Percentiles rank a stretch among this genome's conserved stretches.
These are phyloP conservation scores for Blastocystis sp. DNA, from an alignment of 352 stramenopile genomes.

Conservation along the genomic window DNA sequence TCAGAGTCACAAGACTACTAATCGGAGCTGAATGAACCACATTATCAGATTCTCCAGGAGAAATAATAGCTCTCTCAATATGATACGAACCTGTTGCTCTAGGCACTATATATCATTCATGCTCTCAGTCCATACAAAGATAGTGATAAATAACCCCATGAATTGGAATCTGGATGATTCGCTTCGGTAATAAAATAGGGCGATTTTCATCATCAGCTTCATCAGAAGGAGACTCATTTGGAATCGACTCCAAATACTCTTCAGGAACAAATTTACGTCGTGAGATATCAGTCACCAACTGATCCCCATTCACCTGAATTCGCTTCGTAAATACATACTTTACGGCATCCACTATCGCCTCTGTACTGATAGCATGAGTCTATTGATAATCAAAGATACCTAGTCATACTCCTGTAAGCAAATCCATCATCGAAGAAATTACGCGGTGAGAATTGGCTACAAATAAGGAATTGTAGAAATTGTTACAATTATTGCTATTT, in stretches of 20 bases:
- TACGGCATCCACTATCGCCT: conserved; percentile 41
- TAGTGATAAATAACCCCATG: neutral
- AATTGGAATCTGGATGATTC: neutral
- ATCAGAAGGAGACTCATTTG: neutral
- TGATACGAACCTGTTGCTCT: neutral
- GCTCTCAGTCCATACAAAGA: neutral
- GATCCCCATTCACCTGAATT: neutral
- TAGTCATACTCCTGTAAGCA: conserved; percentile 16
- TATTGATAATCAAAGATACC: neutral
- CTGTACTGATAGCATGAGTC: conserved; percentile 31
- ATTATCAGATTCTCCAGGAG: neutral
- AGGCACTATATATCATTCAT: neutral
- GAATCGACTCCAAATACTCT: neutral
- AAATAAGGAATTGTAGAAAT: neutral
- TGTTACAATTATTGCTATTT: neutral
- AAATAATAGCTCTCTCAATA: neutral
- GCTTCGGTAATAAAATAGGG: neutral
- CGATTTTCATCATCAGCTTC: neutral
- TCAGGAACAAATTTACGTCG: neutral
- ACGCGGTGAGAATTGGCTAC: neutral
- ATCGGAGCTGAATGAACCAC: conserved; percentile 10
- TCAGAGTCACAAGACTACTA: conserved; percentile 12
- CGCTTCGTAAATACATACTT: conserved; percentile 60
- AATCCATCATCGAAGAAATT: conserved; percentile 48
- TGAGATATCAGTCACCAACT: conserved; percentile 3